Percentiles rank a stretch among this genome's conserved stretches.
phyloP scores from a whole-genome alignment of 1,284 basidiomycete genomes.

The Melanopsichium pennsylvanicum region DNA sequence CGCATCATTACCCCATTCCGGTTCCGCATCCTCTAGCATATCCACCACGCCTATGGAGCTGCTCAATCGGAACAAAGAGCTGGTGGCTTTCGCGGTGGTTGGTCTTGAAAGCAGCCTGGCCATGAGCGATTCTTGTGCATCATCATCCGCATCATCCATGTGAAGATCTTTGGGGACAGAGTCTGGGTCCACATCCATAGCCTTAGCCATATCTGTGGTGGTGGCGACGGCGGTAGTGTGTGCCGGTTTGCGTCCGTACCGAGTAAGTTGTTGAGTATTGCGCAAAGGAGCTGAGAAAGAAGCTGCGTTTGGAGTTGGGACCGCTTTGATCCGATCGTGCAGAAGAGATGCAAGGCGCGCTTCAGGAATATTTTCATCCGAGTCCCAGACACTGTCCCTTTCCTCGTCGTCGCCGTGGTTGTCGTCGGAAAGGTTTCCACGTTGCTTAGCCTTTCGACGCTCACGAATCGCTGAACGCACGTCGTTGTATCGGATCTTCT shows the following conservation, averaged over 20 bases:
- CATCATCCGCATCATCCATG: slow-evolving; percentile 6
- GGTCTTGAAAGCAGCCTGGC: slow-evolving; percentile 6
- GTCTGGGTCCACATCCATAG: slow-evolving; percentile 12
- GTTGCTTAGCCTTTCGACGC: slow-evolving; percentile 14
- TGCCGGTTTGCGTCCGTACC: slow-evolving; percentile 18
- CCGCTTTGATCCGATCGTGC: slow-evolving; percentile 11
- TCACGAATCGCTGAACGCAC: slow-evolving; percentile 14
- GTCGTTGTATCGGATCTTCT: slow-evolving; percentile 17
- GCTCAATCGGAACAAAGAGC: too few relatives aligned
- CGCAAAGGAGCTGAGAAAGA: background rate
- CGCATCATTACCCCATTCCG: slow-evolving; percentile 47
- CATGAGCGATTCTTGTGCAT: slow-evolving; percentile 13
- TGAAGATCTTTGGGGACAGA: background rate
- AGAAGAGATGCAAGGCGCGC: slow-evolving; percentile 12
- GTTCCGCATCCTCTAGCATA: slow-evolving; percentile 37
- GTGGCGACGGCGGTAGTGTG: background rate
- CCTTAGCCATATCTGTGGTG: background rate
- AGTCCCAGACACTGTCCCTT: slow-evolving; percentile 19
- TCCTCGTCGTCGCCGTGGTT: slow-evolving; percentile 17
- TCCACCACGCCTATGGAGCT: too few relatives aligned
- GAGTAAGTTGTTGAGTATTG: background rate
- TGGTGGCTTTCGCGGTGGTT: background rate
- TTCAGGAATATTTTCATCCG: slow-evolving; percentile 21
- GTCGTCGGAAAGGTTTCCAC: slow-evolving; percentile 15
- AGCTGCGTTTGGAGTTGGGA: background rate